Evolutionary conservation across 192 early-diverging fungal species (phyloP).

Genomic region (Gaertneriomyces sp.): DNA sequence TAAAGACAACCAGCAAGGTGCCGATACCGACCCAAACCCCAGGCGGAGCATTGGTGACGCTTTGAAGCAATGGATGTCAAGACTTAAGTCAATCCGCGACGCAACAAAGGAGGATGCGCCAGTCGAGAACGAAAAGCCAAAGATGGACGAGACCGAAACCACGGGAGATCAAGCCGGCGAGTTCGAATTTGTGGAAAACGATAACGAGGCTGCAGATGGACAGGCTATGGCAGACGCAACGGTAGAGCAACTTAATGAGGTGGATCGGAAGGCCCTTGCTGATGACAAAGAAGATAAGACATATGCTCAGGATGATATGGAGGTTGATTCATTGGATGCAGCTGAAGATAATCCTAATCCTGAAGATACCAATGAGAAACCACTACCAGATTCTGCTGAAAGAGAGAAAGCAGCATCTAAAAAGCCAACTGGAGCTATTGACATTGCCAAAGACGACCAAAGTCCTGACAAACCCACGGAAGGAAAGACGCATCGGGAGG

Average conservation of each 20-base stretch:
- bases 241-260: slow-evolving; percentile 53
- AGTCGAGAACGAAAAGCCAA: slow-evolving; percentile 22
- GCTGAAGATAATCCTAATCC: neutral
- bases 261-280: slow-evolving; percentile 41
- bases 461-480: slow-evolving; percentile 21
- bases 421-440: slow-evolving; percentile 11
- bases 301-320: slow-evolving; percentile 27
- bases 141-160: slow-evolving; percentile 45
- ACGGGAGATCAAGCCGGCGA: slow-evolving; percentile 38
- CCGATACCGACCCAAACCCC: slow-evolving; percentile 65
- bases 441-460: slow-evolving; percentile 22
- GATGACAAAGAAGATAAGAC: slow-evolving; percentile 35
- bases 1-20: slow-evolving; percentile 16
- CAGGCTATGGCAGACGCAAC: slow-evolving; percentile 73
- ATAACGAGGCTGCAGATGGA: slow-evolving; percentile 67
- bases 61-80: slow-evolving; percentile 86
- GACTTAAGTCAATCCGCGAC: slow-evolving; percentile 72
- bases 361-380: slow-evolving; percentile 15
- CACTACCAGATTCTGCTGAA: neutral
- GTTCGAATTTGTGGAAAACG: slow-evolving; percentile 76
- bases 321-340: slow-evolving; percentile 14
- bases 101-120: slow-evolving; percentile 29
- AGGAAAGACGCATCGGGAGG: slow-evolving; percentile 23
- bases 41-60: slow-evolving; percentile 89
- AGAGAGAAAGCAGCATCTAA: slow-evolving; percentile 9